Evolutionary conservation across 257 asterid genomes (phyloP), one percentile per base, ranked within the genome.

Genomic region (Forsythia suspensa): DNA sequence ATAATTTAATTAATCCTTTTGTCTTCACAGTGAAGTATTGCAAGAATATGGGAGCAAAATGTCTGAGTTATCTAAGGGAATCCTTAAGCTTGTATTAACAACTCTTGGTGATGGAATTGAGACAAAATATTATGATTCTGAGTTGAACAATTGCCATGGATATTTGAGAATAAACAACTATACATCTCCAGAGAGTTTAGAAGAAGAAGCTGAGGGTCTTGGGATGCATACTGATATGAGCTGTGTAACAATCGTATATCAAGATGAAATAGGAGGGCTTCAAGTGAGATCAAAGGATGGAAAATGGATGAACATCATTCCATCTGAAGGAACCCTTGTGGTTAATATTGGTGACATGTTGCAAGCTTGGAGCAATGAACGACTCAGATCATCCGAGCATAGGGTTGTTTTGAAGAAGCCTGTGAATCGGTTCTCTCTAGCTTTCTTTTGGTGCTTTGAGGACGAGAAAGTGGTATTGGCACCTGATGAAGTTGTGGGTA

Each of bases 221-320:
- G 97, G 97, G 52, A 91, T 86, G 92, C 97, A 91, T 76, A 91
- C 97, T 0, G 97, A 90, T 76, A 91, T 91, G 97, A 91, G 97
- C 82, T 90, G 97, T 66, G 67, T 91, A 78, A 90, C 97, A 11
- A 86, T 91, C 5, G 88, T 90, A 34, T 87, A 86, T 38, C 97
- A 91, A 73, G 94, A 90, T 74, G 92, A 91, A 71, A 70, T 80
- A 57, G 97, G 97, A 8, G 97, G 97, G 15, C 94, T 91, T 13
- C 94, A 91, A 77, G 92, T 92, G 70, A 84, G 84, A 59, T 86
- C 91, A 21, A 89, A 72, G 21, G 88, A 89, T 9, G 94, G 92
- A 1, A 82, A 80, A 76, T 90, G 97, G 97, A 81, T 90, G 84
- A 86, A 88, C 75, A 88, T 91, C 37, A 40, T 77, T 6, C 94